phyloP scores from a whole-genome alignment of 2,329 filamentous ascomycete genomes.

The Diaporthe sp. region DNA sequence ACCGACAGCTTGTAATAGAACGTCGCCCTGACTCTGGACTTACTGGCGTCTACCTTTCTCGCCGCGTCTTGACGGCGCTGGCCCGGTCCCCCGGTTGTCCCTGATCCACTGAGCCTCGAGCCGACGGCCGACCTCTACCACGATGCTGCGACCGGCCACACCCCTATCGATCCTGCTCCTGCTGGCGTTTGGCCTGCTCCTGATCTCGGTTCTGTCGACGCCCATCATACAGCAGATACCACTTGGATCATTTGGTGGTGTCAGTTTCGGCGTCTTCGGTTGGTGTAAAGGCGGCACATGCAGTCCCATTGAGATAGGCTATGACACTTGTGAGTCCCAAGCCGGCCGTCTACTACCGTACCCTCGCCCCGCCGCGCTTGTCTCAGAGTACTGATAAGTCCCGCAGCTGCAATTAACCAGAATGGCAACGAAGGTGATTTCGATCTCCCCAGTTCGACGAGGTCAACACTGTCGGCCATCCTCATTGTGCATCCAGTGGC shows the following conservation, averaged over 20 bases:
- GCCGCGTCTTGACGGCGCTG: conserved; percentile 63
- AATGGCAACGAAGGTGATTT: conserved; percentile 58
- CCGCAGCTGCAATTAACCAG: conserved; percentile 32
- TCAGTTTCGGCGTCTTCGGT: conserved; percentile 93
- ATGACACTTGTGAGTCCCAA: conserved; percentile 78
- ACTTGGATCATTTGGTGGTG: conserved; percentile 80
- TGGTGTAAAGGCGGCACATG: conserved; percentile 80
- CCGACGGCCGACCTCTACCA: conserved; percentile 53
- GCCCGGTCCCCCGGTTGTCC: conserved; percentile 46
- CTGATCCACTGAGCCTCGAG: conserved; percentile 35
- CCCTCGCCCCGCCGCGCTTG: neutral
- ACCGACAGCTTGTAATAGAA: conserved; percentile 17
- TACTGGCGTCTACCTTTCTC: conserved; percentile 40
- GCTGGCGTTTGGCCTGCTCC: conserved; percentile 84
- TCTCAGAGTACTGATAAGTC: conserved; percentile 5
- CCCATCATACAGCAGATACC: conserved; percentile 90
- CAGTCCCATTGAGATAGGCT: conserved; percentile 84
- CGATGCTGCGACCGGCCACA: conserved; percentile 92
- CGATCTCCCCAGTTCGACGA: conserved; percentile 65
- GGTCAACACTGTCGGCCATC: conserved; percentile 82
- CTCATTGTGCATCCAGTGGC: conserved; percentile 95
- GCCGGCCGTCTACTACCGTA: conserved; percentile 22
- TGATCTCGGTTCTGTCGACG: conserved; percentile 91
- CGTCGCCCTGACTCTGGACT: neutral
- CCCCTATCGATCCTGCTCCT: conserved; percentile 89